Percentiles rank a stretch among this genome's conserved stretches.
Conservation (phyloP, 1,139 yeast genomes). For the Scheffersomyces titani region DNA sequence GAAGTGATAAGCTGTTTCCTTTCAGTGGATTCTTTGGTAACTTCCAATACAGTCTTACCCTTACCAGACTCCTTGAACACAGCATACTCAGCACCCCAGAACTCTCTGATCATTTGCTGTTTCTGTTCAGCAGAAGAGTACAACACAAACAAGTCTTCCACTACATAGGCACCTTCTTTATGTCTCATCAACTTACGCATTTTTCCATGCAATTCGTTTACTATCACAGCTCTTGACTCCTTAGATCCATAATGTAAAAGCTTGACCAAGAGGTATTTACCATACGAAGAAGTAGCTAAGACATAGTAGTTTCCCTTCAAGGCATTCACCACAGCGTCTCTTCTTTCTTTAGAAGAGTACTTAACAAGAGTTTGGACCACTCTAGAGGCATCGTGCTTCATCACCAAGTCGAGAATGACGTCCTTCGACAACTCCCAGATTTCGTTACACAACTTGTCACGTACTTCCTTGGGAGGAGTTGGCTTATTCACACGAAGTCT, state of each 20-base stretch:
- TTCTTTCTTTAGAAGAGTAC: conserved; percentile 77
- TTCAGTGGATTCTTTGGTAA: conserved; percentile 72
- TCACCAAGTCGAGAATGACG: conserved; percentile 76
- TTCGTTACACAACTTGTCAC: conserved; percentile 80
- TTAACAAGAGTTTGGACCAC: conserved; percentile 93
- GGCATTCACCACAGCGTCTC: conserved; percentile 67
- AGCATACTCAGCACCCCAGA: conserved; percentile 97
- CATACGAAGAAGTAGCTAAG: conserved; percentile 89
- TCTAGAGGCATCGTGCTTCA: conserved; percentile 96
- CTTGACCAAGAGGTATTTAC: conserved; percentile 87
- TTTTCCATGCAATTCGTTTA: conserved; percentile 87
- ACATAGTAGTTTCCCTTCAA: conserved; percentile 78
- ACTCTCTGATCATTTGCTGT: conserved; percentile 89
- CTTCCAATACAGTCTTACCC: conserved; percentile 63
- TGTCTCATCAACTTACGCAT: conserved; percentile 93
- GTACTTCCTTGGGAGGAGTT: conserved; percentile 73
- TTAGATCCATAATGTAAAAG: conserved; percentile 89
- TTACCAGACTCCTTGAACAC: conserved; percentile 79
- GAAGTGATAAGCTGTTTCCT: conserved; percentile 75
- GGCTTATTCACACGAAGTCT: conserved; percentile 83
- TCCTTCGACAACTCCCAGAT: conserved; percentile 83
- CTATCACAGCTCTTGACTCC: conserved; percentile 70
- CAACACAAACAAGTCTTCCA: conserved; percentile 87
- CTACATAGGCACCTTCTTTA: conserved; percentile 98
- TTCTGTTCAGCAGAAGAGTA: conserved; percentile 85